phyloP scores from a whole-genome alignment of 257 asterid genomes.

The Salvia hispanica region DNA sequence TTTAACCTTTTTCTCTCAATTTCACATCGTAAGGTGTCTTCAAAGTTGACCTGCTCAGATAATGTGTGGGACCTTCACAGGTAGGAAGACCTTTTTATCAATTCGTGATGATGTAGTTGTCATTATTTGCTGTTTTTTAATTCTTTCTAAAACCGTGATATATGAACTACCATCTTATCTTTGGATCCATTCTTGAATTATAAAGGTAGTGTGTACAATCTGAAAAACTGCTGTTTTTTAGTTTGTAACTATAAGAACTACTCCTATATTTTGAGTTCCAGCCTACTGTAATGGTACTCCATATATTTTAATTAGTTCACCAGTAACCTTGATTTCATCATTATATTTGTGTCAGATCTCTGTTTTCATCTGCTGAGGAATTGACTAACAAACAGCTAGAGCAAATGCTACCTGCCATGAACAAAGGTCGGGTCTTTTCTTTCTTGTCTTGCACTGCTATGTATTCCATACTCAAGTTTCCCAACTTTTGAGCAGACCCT shows the following conservation, averaged over 20 bases:
- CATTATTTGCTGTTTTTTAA: not conserved
- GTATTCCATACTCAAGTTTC: not conserved
- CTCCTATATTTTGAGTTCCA: slow-evolving; percentile 15
- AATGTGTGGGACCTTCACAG: slow-evolving; percentile 73
- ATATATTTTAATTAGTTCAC: not conserved
- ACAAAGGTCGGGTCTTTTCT: slow-evolving; percentile 44
- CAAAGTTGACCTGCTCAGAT: slow-evolving; percentile 78
- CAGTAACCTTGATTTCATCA: slow-evolving; percentile 14
- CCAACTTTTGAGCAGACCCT: slow-evolving; percentile 48
- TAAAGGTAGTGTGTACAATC: too few relatives aligned
- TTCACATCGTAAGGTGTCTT: slow-evolving; percentile 90
- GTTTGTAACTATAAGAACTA: not conserved
- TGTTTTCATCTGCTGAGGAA: slow-evolving; percentile 73
- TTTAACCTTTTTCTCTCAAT: not conserved
- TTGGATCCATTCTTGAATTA: not conserved
- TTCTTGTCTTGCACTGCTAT: not conserved
- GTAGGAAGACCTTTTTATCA: slow-evolving; percentile 39
- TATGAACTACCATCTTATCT: not conserved
- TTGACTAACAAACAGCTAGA: slow-evolving; percentile 59
- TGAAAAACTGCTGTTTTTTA: not conserved
- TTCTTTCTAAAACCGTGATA: slow-evolving; percentile 8
- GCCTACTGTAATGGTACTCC: not conserved
- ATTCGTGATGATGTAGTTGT: not conserved
- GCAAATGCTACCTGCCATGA: slow-evolving; percentile 47
- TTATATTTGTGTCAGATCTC: slow-evolving; percentile 52